These are phyloP conservation scores for Sclerospora graminicola DNA, from an alignment of 352 stramenopile species.

Conservation along the genomic window DNA sequence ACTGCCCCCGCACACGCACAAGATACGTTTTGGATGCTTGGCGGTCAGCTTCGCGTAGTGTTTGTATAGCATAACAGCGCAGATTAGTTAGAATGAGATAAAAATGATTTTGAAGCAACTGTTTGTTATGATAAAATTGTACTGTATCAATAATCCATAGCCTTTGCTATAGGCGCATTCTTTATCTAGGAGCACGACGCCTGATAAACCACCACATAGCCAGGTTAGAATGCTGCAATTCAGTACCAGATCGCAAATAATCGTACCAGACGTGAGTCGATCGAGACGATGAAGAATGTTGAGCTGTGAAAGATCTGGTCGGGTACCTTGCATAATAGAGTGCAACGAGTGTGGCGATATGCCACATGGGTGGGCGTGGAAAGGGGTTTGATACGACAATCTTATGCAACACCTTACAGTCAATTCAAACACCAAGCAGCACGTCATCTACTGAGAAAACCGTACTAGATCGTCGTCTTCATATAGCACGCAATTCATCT, in stretches of 20 bases:
- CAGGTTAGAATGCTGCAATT: not conserved
- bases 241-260: no score
- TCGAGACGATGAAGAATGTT: no score
- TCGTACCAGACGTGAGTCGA: no score
- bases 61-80: no score
- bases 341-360: slow-evolving; percentile 91
- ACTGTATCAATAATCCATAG: slow-evolving; percentile 57
- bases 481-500: slow-evolving; percentile 71
- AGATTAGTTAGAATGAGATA: no score
- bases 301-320: slow-evolving; percentile 59
- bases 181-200: no score
- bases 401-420: slow-evolving; percentile 16
- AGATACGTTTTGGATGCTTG: no score
- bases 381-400: slow-evolving; percentile 85
- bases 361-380: slow-evolving; percentile 92
- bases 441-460: not conserved
- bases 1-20: no score
- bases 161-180: slow-evolving; percentile 53
- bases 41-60: no score
- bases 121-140: not conserved
- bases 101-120: no score
- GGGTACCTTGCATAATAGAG: slow-evolving; percentile 57
- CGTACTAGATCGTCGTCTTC: slow-evolving; percentile 69
- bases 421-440: no score
- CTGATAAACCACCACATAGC: slow-evolving; percentile 10